These are phyloP conservation scores for Pichia sp. DNA, from an alignment of 1,139 yeast species.

Conservation along the genomic window DNA sequence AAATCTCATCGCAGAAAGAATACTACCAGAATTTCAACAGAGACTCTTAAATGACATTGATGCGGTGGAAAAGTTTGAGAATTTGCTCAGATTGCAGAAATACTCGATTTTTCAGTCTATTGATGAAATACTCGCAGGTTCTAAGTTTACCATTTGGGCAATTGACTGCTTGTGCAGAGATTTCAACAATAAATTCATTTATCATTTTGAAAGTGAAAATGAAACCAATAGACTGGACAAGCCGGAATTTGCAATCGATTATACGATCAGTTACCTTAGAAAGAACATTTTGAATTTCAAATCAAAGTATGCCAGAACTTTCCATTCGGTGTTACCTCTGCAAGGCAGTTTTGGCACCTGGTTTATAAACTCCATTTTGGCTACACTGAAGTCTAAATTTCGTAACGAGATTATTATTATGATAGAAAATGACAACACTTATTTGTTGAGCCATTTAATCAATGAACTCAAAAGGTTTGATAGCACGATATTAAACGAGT, in stretches of 20 bases:
- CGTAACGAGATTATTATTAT: slow-evolving; percentile 20
- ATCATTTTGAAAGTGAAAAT: slow-evolving; percentile 57
- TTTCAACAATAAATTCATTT: slow-evolving; percentile 54
- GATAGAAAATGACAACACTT: slow-evolving; percentile 27
- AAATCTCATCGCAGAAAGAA: too few relatives aligned
- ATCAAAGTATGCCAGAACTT: slow-evolving; percentile 14
- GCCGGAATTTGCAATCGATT: slow-evolving; percentile 75
- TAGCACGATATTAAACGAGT: slow-evolving; percentile 41
- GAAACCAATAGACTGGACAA: slow-evolving; percentile 65
- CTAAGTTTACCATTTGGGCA: slow-evolving; percentile 11
- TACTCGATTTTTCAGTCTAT: too few relatives aligned
- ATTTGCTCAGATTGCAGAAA: slow-evolving; percentile 6
- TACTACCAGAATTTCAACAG: too few relatives aligned
- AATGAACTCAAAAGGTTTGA: slow-evolving; percentile 56
- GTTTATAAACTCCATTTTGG: slow-evolving; percentile 46
- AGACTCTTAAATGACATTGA: background rate
- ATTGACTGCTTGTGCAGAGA: slow-evolving; percentile 20
- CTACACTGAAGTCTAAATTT: slow-evolving; percentile 44
- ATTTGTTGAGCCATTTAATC: slow-evolving; percentile 52
- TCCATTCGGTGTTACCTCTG: slow-evolving; percentile 24
- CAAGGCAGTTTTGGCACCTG: slow-evolving; percentile 31
- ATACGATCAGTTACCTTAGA: slow-evolving; percentile 43
- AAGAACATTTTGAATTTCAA: slow-evolving; percentile 33
- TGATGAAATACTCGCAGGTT: background rate
- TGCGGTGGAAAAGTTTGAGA: slow-evolving; percentile 1